Evolutionary conservation across 1,284 basidiomycete species (phyloP), one percentile per base, ranked within the genome.

Genomic region (Puccinia horiana): DNA sequence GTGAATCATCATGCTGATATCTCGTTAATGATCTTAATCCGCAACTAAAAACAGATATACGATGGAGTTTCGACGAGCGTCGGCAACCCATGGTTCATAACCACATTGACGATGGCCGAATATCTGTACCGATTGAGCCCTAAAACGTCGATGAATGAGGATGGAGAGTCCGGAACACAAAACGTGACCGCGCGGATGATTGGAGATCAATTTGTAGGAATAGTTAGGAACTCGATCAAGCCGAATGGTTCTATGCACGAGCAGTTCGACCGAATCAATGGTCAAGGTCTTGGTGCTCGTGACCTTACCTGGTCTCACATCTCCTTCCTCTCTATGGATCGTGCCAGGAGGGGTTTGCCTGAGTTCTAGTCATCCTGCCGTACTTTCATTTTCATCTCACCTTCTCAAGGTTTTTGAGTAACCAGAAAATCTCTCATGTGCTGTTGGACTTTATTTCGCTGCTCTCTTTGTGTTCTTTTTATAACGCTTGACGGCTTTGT

Each of bases 301-400:
- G 85, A 85, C 58, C 70, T 85, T 5, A 85, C 85, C 37, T 85
- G 85, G 85, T 82, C 76, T 61, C 85, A 85, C 76, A 84, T 84
- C 2, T 83, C 85, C 6, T 85, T 76, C 42, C 61, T 83, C n/a
- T 80, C 76, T 14, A 82, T 82, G 73, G 47, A 79, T 49, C 74
- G 79, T 65, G 76, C 83, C 61, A 69, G 83, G 49, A 76, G 47
- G 20, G 76, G 76, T 11, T 56, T 74, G 0, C 76, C 82, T 16
- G 76, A 80, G 52, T 83, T 83, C 29, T 83, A 77, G 63, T 14
- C 23, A 4, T 58, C n/a, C n/a, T n/a, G n/a, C n/a, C n/a, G n/a
- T n/a, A n/a, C n/a, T n/a, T n/a, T n/a, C n/a, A n/a, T n/a, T n/a
- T n/a, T n/a, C n/a, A n/a, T n/a, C n/a, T n/a, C n/a, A n/a, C n/a